phyloP scores from a whole-genome alignment of 257 asterid species.

The Przewalskia tangutica region DNA sequence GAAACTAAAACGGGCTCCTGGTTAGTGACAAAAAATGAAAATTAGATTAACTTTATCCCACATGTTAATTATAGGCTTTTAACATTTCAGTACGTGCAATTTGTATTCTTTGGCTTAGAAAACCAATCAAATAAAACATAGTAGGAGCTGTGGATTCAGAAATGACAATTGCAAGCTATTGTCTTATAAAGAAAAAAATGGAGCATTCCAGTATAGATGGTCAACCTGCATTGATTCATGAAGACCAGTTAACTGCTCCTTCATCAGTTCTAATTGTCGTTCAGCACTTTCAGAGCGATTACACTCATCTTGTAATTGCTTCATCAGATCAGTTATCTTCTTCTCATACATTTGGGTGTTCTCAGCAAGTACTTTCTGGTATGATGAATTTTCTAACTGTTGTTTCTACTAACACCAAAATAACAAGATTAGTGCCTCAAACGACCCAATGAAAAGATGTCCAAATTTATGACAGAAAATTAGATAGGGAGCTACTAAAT shows the following conservation, averaged over 20 bases:
- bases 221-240: slow-evolving; percentile 51
- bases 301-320: slow-evolving; percentile 40
- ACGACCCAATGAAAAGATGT: neutral
- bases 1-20: neutral
- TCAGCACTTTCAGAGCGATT: slow-evolving; percentile 33
- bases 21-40: neutral
- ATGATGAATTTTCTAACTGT: slow-evolving; percentile 52
- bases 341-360: slow-evolving; percentile 76
- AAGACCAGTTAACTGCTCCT: slow-evolving; percentile 41
- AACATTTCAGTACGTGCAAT: neutral
- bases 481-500: neutral
- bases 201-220: neutral
- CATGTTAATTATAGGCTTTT: neutral
- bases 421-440: slow-evolving; percentile 25
- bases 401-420: slow-evolving; percentile 77
- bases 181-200: neutral
- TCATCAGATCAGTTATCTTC: slow-evolving; percentile 59
- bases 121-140: neutral
- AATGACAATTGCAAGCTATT: neutral
- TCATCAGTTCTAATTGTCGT: slow-evolving; percentile 41
- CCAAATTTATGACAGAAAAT: neutral
- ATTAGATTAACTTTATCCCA: neutral
- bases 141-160: neutral
- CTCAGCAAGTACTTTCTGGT: slow-evolving; percentile 59
- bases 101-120: neutral